phyloP scores from a whole-genome alignment of 2,329 filamentous ascomycete genomes.

The Helotiales sp. region DNA sequence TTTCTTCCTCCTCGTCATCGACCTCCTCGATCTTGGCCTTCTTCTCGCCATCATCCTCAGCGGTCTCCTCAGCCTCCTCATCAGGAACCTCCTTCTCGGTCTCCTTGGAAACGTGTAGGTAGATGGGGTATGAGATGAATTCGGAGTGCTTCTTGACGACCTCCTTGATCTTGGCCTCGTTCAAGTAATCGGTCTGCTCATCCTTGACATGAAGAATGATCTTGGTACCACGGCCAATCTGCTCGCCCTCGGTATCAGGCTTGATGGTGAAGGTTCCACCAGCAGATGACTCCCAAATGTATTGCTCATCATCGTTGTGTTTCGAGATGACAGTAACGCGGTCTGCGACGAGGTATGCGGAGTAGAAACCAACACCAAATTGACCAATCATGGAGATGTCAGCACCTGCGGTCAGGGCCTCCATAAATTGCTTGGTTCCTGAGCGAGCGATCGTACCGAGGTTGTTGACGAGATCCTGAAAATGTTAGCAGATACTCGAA shows the following conservation, averaged over 20 bases:
- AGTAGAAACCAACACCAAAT: conserved; percentile 99
- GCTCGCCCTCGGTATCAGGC: conserved; percentile 87
- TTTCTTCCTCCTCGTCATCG: conserved; percentile 79
- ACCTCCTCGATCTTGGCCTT: conserved; percentile 96
- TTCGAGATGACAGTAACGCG: conserved; percentile 94
- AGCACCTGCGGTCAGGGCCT: conserved; percentile 95
- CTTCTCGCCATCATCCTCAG: conserved; percentile 81
- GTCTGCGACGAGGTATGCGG: conserved; percentile 98
- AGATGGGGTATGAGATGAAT: conserved; percentile 99
- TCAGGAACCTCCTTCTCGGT: conserved; percentile 98
- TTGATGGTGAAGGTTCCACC: conserved; percentile 96
- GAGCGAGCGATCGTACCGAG: conserved; percentile 98
- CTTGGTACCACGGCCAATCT: conserved; percentile 91
- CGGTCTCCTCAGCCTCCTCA: conserved; percentile 77
- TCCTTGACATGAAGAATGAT: conserved; percentile 99
- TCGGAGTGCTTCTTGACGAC: conserved; percentile 99
- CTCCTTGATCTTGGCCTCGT: conserved; percentile 99
- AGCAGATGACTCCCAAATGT: conserved; percentile 97
- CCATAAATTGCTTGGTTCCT: conserved; percentile 99
- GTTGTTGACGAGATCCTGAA: conserved; percentile 98
- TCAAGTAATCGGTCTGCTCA: conserved; percentile 96
- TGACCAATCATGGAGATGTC: conserved; percentile 99
- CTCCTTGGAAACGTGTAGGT: conserved; percentile 99
- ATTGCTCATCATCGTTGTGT: conserved; percentile 99
- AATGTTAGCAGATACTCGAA: conserved; percentile 38